Base-by-base conservation (phyloP, 2,329 filamentous ascomycete species). In the Tolypocladium inflatum region DNA sequence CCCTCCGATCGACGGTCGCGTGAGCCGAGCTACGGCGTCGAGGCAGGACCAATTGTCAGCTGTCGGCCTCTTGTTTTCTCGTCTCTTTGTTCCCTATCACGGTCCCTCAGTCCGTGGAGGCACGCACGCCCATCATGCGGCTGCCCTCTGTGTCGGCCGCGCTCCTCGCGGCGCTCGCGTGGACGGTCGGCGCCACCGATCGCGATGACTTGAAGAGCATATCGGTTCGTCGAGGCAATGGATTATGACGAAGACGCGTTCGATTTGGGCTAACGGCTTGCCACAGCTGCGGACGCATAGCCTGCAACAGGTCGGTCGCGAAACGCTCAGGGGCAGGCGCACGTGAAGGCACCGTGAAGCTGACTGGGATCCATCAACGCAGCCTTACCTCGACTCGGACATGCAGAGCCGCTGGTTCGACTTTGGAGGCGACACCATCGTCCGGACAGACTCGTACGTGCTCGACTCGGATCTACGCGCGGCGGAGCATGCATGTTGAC, bases 321-420 rank as follows among this genome's bases (percentile, higher is more conserved):
- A 35, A 35, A 35, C 21, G 5, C 19, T 51, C 60, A 58, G 52
- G 35, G 37, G 52, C n/a, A 8, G 26, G n/a, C 26, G 48, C 48
- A n/a, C 48, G 48, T 51, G 48, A 51, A 35, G 48, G 30, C 30
- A 35, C 19, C 30, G 30, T 35, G 48, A 51, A 51, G 60, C 63
- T 64, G 55, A 63, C 61, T 35, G 54, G 51, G 43, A 37, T 21
- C 55, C 23, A 21, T 33, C 13, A 37, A 19, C 56, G 63, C 70
- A 97, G 89, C 94, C 94, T 62, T 99, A 97, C 76, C 85, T 99
- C 67, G 94, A 99, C 77, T 94, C 91, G 61, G 94, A 97, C 74
- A 92, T 97, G 87, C 89, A 95, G 78, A 96, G 90, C 78, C 88
- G 94, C 71, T 99, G 94, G 93, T 99, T 93, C 76, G 94, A 99